Base-by-base conservation (phyloP, 179 eudicot species). In the Beta macrorhiza region DNA sequence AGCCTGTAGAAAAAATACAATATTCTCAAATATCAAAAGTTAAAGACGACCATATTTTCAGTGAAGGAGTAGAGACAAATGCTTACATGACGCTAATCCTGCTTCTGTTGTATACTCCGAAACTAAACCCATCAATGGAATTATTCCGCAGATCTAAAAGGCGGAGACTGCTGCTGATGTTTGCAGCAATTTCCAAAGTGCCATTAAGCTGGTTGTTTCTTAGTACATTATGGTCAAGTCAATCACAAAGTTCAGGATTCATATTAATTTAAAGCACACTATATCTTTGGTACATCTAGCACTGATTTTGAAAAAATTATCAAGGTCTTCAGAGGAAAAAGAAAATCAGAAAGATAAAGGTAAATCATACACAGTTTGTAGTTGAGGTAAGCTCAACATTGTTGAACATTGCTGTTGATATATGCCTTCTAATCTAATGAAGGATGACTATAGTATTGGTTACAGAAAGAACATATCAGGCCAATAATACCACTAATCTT, bases 71-170 rank as follows among this genome's bases (percentile, higher is more conserved):
- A 17, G 29, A 75, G 52, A 58, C 16, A 20, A 74, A 51, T 58
- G 32, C 82, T 85, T 76, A 74, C 84, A 86, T 44, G 82, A 86
- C 49, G 32, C 83, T 79, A 82, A 86, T 5, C 53, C 53, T 55
- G 17, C 81, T 80, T 42, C 49, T 5, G 45, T 71, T 82, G 76
- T 83, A 78, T 65, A 81, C 84, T 81, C 86, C 74, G 19, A 63
- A 25, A 52, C 74, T 82, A 72, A 88, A 88, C 19, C 17, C 86
- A 32, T 45, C 79, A 70, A 93, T 87, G 65, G 49, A 9, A 79
- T 93, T 92, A 76, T 87, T 84, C 69, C 69, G 87, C 79, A 93
- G 68, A 90, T 93, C 97, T 71, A 90, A 72, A 37, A 86, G 89
- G 51, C 81, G 75, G 49, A 93, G 89, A 76, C 83, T 84, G 78